Percentiles rank a stretch among this genome's conserved stretches.
Evolutionary conservation across 768 basidiomycete species (phyloP).

Genomic region (Lactarius trivialis): DNA sequence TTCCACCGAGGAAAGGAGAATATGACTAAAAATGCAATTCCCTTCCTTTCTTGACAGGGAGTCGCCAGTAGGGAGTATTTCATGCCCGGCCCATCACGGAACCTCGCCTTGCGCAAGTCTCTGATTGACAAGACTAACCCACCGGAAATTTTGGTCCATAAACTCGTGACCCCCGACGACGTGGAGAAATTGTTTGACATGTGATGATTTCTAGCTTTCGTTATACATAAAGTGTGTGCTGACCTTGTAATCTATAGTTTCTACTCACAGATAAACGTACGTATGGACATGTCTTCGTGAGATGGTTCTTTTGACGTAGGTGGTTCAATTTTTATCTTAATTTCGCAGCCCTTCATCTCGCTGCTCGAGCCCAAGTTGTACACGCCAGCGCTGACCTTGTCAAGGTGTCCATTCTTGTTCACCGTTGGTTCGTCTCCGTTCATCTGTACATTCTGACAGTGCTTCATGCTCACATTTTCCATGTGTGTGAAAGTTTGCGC

Average conservation of each 20-base stretch:
- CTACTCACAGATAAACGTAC: conserved; percentile 61
- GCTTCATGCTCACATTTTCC: neutral
- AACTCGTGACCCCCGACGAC: conserved; percentile 68
- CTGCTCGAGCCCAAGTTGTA: conserved; percentile 79
- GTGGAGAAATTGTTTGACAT: conserved; percentile 79
- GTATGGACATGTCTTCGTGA: neutral
- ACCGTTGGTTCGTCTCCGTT: conserved; percentile 64
- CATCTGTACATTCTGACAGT: neutral
- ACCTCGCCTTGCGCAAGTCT: conserved; percentile 60
- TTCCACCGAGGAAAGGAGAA: too few relatives aligned
- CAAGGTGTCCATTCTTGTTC: conserved; percentile 85
- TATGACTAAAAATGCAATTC: neutral
- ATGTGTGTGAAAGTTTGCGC: conserved; percentile 58
- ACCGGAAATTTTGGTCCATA: conserved; percentile 77
- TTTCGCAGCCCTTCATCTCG: conserved; percentile 70
- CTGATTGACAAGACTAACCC: conserved; percentile 77
- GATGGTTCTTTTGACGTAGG: conserved; percentile 37
- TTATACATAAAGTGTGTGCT: neutral
- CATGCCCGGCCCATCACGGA: conserved; percentile 70
- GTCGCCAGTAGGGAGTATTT: conserved; percentile 79
- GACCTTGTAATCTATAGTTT: conserved; percentile 40
- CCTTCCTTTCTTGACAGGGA: conserved; percentile 46
- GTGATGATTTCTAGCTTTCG: conserved; percentile 38
- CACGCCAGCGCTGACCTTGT: conserved; percentile 72
- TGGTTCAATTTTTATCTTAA: conserved; percentile 43